Conservation (phyloP, 306 rosid species). For the Inga leiocalycina region DNA sequence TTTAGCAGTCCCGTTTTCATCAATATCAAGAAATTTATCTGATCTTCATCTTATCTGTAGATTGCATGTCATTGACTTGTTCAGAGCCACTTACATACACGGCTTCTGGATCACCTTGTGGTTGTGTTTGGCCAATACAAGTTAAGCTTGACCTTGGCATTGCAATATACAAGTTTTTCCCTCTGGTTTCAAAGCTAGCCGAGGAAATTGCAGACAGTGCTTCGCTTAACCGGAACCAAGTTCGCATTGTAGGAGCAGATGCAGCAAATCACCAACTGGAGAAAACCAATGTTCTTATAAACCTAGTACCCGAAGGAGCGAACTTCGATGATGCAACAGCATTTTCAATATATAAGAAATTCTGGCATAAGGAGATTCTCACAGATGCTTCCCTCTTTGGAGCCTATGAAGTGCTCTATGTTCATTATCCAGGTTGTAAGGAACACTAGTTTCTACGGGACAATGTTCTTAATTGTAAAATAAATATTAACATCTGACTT, state of each 20-base stretch:
- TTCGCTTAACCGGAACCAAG: slow-evolving; percentile 75
- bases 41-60: slow-evolving; percentile 51
- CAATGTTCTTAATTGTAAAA: not conserved
- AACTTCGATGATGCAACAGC: slow-evolving; percentile 65
- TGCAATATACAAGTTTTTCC: slow-evolving; percentile 76
- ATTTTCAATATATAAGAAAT: slow-evolving; percentile 64
- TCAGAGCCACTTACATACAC: slow-evolving; percentile 86
- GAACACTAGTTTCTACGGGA: not conserved
- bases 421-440: slow-evolving; percentile 78
- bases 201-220: slow-evolving; percentile 70
- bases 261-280: slow-evolving; percentile 75
- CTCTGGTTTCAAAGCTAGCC: slow-evolving; percentile 75
- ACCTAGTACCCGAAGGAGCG: slow-evolving; percentile 73
- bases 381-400: slow-evolving; percentile 70
- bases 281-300: slow-evolving; percentile 69
- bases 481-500: slow-evolving; percentile 12
- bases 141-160: slow-evolving; percentile 66
- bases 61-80: slow-evolving; percentile 69
- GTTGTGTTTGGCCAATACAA: slow-evolving; percentile 91
- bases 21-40: slow-evolving; percentile 13
- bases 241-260: slow-evolving; percentile 93
- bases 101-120: slow-evolving; percentile 80
- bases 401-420: slow-evolving; percentile 75
- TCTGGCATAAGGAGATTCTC: slow-evolving; percentile 72
- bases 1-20: slow-evolving; percentile 8